Percentiles rank a stretch among this genome's conserved stretches.
Conservation (phyloP, 306 rosid species). For the apple (Malus domestica) region ASM211411v1 NC_041799.1:4434501-4435000, state of each 20-base stretch:
- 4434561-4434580: neutral
- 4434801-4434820: slow-evolving; percentile 28
- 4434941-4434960: slow-evolving; percentile 32
- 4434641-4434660: neutral
- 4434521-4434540: neutral
- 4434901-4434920: slow-evolving; percentile 90
- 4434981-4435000: slow-evolving; percentile 10
- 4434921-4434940: slow-evolving; percentile 83
- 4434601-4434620: slow-evolving; percentile 1
- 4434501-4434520: neutral
- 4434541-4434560: neutral
- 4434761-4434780: slow-evolving; percentile 46
- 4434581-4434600: slow-evolving; percentile 18
- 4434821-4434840: slow-evolving; percentile 58
- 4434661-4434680: neutral
- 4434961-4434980: slow-evolving; percentile 1
- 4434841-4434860: slow-evolving; percentile 62
- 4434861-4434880: slow-evolving; percentile 31
- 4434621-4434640: slow-evolving; percentile 4
- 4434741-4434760: slow-evolving; percentile 29
- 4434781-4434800: slow-evolving; percentile 6
- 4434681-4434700: neutral
- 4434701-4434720: neutral
- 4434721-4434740: neutral
- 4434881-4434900: slow-evolving; percentile 86